Percentiles rank a stretch among this genome's conserved stretches.
These are phyloP conservation scores for Sistotremastrum niveocremeum DNA, from an alignment of 768 basidiomycete species.

Conservation along the genomic window DNA sequence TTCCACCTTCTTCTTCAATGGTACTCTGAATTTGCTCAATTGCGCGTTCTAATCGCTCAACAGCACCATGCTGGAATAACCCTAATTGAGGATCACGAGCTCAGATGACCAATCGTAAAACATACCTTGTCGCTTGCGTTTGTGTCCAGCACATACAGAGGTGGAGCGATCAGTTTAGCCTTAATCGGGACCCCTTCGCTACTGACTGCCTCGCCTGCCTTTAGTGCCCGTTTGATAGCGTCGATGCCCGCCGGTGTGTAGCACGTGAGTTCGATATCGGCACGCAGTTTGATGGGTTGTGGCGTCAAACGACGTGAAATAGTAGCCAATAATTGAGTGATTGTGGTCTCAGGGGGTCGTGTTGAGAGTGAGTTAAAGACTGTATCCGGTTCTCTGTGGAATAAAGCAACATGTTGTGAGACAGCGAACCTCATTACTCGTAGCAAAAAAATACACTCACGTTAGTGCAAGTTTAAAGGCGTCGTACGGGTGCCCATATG, in stretches of 20 bases:
- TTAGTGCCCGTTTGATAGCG: slow-evolving; percentile 86
- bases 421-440: slow-evolving; percentile 6
- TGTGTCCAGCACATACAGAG: slow-evolving; percentile 88
- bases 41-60: slow-evolving; percentile 86
- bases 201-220: slow-evolving; percentile 78
- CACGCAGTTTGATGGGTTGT: slow-evolving; percentile 96
- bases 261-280: slow-evolving; percentile 95
- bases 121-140: slow-evolving; percentile 91
- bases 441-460: slow-evolving; percentile 38
- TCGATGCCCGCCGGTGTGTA: slow-evolving; percentile 94
- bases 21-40: slow-evolving; percentile 80
- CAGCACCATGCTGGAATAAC: slow-evolving; percentile 53
- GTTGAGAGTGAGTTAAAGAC: slow-evolving; percentile 65
- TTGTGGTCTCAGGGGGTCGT: slow-evolving; percentile 42
- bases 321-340: slow-evolving; percentile 55
- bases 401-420: not conserved
- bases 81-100: not conserved
- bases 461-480: slow-evolving; percentile 95
- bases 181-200: slow-evolving; percentile 91
- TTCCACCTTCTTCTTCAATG: slow-evolving; percentile 78
- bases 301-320: slow-evolving; percentile 94
- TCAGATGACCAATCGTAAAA: not conserved
- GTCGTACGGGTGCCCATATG: slow-evolving; percentile 92
- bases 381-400: slow-evolving; percentile 49
- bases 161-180: slow-evolving; percentile 92